Evolutionary conservation across 192 early-diverging fungal genomes (phyloP).

Genomic region (Backusella sp.): DNA sequence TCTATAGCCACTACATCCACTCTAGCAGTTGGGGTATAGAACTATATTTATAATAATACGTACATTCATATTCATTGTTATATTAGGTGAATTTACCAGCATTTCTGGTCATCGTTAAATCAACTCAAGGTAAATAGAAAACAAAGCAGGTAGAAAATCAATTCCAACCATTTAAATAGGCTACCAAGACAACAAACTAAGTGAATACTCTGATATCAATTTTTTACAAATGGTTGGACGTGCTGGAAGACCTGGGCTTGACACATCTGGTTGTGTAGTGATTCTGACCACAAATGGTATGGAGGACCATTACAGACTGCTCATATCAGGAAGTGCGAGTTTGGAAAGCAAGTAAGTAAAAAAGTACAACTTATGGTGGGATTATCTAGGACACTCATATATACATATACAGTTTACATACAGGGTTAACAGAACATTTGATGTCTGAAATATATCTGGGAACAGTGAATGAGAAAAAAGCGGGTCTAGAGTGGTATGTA

Average conservation of each 20-base stretch:
- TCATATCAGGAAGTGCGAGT: conserved; percentile 52
- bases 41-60: not conserved
- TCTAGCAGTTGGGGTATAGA: conserved; percentile 61
- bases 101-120: conserved; percentile 73
- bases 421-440: conserved; percentile 68
- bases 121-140: conserved; percentile 40
- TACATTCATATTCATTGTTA: not conserved
- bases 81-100: conserved; percentile 70
- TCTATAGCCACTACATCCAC: conserved; percentile 67
- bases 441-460: conserved; percentile 69
- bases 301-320: conserved; percentile 43
- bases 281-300: conserved; percentile 58
- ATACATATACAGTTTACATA: conserved; percentile 29
- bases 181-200: conserved; percentile 44
- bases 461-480: conserved; percentile 45
- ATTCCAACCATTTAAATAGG: conserved; percentile 15
- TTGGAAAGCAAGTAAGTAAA: conserved; percentile 64
- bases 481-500: conserved; percentile 54
- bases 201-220: conserved; percentile 65
- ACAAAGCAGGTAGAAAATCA: not conserved
- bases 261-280: conserved; percentile 61
- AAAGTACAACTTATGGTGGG: too few species aligned
- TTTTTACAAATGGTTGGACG: conserved; percentile 78
- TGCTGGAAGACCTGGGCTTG: conserved; percentile 69
- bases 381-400: not conserved